Conservation (phyloP, 1,284 basidiomycete genomes). For the Heterobasidion parviporum region DNA sequence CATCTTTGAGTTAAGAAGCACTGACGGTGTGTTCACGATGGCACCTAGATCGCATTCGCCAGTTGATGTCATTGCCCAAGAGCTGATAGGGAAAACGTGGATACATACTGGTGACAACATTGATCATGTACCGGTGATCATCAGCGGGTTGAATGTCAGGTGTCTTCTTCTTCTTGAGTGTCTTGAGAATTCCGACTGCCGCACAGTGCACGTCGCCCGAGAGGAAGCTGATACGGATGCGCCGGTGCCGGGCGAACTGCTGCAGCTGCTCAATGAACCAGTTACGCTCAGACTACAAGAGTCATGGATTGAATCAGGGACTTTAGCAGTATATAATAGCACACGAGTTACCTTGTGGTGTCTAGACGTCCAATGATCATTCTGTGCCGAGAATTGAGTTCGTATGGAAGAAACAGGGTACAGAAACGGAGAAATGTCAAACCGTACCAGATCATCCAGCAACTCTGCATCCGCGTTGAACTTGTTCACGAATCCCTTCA, state of each 20-base stretch:
- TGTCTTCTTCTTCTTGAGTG: constrained; percentile 44
- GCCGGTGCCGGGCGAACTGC: constrained; percentile 50
- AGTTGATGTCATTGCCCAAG: no score
- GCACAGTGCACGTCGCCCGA: constrained; percentile 90
- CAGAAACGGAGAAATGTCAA: neutral
- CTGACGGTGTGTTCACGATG: constrained; percentile 77
- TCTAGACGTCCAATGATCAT: constrained; percentile 86
- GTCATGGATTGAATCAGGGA: neutral
- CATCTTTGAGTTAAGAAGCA: constrained; percentile 8
- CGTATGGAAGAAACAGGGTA: neutral
- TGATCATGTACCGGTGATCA: constrained; percentile 86
- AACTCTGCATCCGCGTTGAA: constrained; percentile 90
- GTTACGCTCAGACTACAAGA: constrained; percentile 76
- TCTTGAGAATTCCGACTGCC: constrained; percentile 75
- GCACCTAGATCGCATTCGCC: constrained; percentile 35
- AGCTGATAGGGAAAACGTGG: constrained; percentile 1
- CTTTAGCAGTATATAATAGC: neutral
- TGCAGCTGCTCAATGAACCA: constrained; percentile 81
- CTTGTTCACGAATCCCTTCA: constrained; percentile 82
- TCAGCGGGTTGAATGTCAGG: constrained; percentile 37
- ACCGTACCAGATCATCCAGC: constrained; percentile 77
- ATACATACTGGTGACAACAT: constrained; percentile 62
- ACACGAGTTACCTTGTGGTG: constrained; percentile 54
- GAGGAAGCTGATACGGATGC: constrained; percentile 74
- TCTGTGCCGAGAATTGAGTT: constrained; percentile 32